These are phyloP conservation scores for Lasiosphaeria hispida DNA, from an alignment of 495 filamentous ascomycete species.

Conservation along the genomic window DNA sequence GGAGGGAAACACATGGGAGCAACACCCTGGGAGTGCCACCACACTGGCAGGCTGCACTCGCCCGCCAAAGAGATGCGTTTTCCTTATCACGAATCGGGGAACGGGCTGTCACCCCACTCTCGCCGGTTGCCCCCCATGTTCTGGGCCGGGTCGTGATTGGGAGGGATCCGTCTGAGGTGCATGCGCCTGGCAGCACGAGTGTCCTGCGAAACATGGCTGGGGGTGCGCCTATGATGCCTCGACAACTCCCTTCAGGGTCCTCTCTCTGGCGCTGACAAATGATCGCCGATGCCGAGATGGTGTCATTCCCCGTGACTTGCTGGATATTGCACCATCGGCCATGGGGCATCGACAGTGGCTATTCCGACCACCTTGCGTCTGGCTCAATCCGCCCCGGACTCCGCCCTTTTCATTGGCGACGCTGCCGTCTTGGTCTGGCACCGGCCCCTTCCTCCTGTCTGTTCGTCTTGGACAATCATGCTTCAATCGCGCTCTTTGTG, in stretches of 20 bases:
- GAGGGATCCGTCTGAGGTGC: conserved; percentile 11
- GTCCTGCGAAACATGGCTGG: conserved; percentile 1
- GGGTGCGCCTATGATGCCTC: neutral
- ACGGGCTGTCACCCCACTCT: conserved; percentile 17
- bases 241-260: neutral
- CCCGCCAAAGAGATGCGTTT: conserved; percentile 20
- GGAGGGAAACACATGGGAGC: conserved; percentile 10
- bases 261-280: conserved; percentile 39
- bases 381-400: conserved; percentile 27
- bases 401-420: conserved; percentile 30
- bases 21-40: conserved; percentile 5
- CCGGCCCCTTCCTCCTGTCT: conserved; percentile 11
- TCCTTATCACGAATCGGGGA: conserved; percentile 29
- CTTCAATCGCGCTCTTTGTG: conserved; percentile 13
- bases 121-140: conserved; percentile 19
- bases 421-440: conserved; percentile 14
- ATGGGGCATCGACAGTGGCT: conserved; percentile 32
- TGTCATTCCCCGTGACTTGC: conserved; percentile 42
- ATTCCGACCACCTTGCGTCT: conserved; percentile 16
- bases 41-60: conserved; percentile 4
- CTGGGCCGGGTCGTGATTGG: conserved; percentile 27
- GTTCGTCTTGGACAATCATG: conserved; percentile 3
- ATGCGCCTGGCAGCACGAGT: conserved; percentile 22
- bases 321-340: conserved; percentile 36
- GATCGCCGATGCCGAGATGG: conserved; percentile 34